Conservation (phyloP, 768 basidiomycete species). For the Holtermannia corniformis region DNA sequence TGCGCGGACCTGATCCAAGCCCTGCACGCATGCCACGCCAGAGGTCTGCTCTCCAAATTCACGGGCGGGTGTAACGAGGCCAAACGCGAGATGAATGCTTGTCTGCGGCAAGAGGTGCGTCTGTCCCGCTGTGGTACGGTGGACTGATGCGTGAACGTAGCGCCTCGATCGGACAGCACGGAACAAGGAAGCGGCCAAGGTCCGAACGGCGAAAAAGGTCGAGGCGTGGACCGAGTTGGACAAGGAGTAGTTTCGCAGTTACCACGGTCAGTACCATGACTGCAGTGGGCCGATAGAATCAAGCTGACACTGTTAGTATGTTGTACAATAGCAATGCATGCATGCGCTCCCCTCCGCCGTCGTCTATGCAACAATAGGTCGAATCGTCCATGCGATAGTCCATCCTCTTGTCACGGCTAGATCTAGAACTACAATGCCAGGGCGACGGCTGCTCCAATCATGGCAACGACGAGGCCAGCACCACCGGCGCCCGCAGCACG, state of each 20-base stretch:
- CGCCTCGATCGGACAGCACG: slow-evolving; percentile 30
- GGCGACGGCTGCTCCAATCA: background rate
- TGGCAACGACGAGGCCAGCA: background rate
- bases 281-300: background rate
- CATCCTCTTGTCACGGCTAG: background rate
- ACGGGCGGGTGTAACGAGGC: slow-evolving; percentile 32
- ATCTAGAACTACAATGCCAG: background rate
- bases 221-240: slow-evolving; percentile 30
- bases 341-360: background rate
- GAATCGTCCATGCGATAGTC: background rate
- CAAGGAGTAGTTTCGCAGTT: slow-evolving; percentile 5
- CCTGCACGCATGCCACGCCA: slow-evolving; percentile 34
- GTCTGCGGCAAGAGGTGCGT: slow-evolving; percentile 36
- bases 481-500: background rate
- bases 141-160: slow-evolving; percentile 10
- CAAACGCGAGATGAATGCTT: slow-evolving; percentile 26
- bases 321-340: background rate
- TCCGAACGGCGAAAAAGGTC: slow-evolving; percentile 30
- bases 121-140: background rate
- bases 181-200: slow-evolving; percentile 34
- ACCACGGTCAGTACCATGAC: no score
- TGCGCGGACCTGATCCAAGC: slow-evolving; percentile 36
- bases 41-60: slow-evolving; percentile 23
- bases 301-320: background rate
- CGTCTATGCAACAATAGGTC: background rate